Evolutionary conservation across 768 basidiomycete species (phyloP).

Genomic region (Tubosaeta brunneosetosa): DNA sequence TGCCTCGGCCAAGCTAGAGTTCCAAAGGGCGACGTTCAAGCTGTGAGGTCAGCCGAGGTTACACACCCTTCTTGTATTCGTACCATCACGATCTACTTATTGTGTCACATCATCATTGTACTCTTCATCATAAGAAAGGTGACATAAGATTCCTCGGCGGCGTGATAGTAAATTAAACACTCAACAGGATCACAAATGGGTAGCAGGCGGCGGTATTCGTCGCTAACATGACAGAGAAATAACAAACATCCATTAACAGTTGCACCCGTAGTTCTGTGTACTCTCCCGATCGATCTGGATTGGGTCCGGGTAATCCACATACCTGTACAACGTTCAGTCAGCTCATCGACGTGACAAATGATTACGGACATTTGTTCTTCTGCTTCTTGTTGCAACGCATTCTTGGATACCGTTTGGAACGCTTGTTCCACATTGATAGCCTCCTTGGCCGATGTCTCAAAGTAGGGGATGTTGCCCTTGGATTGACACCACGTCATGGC

Average conservation of each 20-base stretch:
- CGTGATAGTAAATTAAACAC: conserved; percentile 32
- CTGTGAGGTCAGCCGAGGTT: conserved; percentile 31
- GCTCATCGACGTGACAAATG: conserved; percentile 7
- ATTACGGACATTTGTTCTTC: conserved; percentile 85
- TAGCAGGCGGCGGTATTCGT: conserved; percentile 27
- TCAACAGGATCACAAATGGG: conserved; percentile 29
- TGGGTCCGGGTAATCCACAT: conserved; percentile 97
- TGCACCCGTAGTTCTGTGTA: conserved; percentile 89
- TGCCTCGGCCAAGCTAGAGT: conserved; percentile 62
- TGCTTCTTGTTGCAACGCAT: conserved; percentile 94
- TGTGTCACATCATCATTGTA: conserved; percentile 13
- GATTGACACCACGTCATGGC: conserved; percentile 99
- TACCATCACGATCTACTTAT: conserved; percentile 17
- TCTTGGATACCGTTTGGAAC: conserved; percentile 99
- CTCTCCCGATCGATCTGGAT: conserved; percentile 94
- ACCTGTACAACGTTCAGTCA: conserved; percentile 47
- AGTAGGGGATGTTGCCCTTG: conserved; percentile 99
- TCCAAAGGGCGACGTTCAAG: conserved; percentile 54
- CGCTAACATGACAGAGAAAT: conserved; percentile 24
- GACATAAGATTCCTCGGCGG: conserved; percentile 23
- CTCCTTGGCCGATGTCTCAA: conserved; percentile 99
- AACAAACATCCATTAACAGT: conserved; percentile 52
- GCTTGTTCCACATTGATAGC: conserved; percentile 99
- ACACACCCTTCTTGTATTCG: conserved; percentile 22
- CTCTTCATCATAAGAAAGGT: conserved; percentile 1